These are phyloP conservation scores for Penicillium steckii DNA, from an alignment of 495 filamentous ascomycete genomes.

Conservation along the genomic window DNA sequence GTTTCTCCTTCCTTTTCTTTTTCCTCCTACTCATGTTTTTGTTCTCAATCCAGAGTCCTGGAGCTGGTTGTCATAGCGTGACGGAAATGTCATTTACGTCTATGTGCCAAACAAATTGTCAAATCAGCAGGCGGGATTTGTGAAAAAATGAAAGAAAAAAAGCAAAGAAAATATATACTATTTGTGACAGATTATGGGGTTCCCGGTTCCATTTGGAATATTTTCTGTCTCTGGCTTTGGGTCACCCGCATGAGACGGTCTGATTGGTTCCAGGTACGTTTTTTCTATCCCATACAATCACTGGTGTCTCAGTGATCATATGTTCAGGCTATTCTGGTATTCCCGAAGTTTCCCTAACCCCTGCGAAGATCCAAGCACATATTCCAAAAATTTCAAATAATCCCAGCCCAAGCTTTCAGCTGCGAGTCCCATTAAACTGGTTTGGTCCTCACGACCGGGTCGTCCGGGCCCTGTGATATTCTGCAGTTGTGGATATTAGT, in stretches of 20 bases:
- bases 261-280: not conserved
- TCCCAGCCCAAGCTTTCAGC: slow-evolving; percentile 22
- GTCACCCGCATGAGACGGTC: no score
- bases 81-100: not conserved
- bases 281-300: not conserved
- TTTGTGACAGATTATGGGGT: no score
- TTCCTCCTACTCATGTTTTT: not conserved
- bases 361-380: slow-evolving; percentile 12
- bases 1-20: not conserved
- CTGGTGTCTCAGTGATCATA: not conserved
- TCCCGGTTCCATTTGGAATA: not conserved
- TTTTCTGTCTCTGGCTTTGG: not conserved
- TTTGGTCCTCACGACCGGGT: slow-evolving; percentile 27
- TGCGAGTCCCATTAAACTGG: slow-evolving; percentile 22
- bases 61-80: slow-evolving; percentile 5
- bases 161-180: no score
- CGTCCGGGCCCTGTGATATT: slow-evolving; percentile 29
- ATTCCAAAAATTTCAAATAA: slow-evolving; percentile 14
- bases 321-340: slow-evolving; percentile 6
- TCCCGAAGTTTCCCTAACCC: slow-evolving; percentile 6
- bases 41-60: not conserved
- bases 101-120: no score
- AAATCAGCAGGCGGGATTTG: no score
- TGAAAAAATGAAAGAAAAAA: no score
- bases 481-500: slow-evolving; percentile 3